These are phyloP conservation scores for Acorus gramineus DNA, from an alignment of 106 monocot species.

Conservation along the genomic window DNA sequence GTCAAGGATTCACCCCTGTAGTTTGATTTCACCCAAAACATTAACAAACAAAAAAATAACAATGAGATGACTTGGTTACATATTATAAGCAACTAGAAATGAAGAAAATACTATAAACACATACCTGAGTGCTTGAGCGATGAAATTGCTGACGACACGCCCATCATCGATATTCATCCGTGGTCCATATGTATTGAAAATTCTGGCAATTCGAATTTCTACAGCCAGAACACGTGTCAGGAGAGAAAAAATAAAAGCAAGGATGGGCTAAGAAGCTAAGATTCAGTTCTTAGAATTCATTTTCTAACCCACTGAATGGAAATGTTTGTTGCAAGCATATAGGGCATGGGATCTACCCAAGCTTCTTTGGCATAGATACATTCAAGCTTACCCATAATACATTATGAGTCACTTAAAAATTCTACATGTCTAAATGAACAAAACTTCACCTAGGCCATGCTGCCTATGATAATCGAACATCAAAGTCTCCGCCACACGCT, in stretches of 20 bases:
- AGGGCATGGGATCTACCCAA: no score
- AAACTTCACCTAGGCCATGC: conserved; percentile 20
- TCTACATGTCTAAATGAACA: neutral
- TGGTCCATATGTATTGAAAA: conserved; percentile 97
- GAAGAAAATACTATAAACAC: neutral
- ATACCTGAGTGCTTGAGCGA: conserved; percentile 92
- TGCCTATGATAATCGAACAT: conserved; percentile 32
- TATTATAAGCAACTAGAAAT: neutral
- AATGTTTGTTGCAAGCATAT: no score
- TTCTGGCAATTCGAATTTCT: conserved; percentile 97
- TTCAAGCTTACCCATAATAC: neutral
- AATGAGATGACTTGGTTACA: no score
- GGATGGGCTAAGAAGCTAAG: neutral
- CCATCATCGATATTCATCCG: conserved; percentile 99
- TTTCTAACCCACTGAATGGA: no score
- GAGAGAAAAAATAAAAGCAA: neutral
- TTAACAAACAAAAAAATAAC: neutral
- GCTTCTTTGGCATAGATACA: no score
- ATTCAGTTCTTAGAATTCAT: neutral
- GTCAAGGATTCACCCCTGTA: conserved; percentile 75
- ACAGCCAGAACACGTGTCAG: neutral
- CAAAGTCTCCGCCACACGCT: conserved; percentile 26
- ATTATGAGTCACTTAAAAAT: neutral
- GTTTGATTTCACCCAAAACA: neutral
- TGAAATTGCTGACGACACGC: conserved; percentile 96